phyloP scores from a whole-genome alignment of 176 grass and related monocot genomes.

The Eragrostis curvula region DNA sequence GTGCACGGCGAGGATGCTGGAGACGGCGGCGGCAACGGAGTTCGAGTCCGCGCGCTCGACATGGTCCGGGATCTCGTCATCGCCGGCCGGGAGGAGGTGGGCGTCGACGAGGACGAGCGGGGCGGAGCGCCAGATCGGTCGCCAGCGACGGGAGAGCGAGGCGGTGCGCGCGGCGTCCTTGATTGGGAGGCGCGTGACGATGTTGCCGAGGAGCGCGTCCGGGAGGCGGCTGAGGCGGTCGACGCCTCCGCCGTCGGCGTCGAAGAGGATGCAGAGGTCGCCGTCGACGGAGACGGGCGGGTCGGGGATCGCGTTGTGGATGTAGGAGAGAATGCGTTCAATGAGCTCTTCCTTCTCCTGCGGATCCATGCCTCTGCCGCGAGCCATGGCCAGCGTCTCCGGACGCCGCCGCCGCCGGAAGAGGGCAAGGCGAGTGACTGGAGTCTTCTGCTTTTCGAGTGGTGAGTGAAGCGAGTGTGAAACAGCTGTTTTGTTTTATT shows the following conservation, averaged over 20 bases:
- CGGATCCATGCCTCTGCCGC: too few species aligned
- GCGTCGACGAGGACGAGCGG: slow-evolving; percentile 11
- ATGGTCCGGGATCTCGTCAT: not conserved
- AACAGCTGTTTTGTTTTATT: too few species aligned
- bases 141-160: slow-evolving; percentile 37
- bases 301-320: slow-evolving; percentile 12
- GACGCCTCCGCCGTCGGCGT: not conserved
- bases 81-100: not conserved
- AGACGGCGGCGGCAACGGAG: not conserved
- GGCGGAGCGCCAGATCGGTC: slow-evolving; percentile 7
- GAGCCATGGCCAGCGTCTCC: too few species aligned
- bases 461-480: too few species aligned
- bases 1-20: slow-evolving; percentile 33
- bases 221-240: slow-evolving; percentile 37
- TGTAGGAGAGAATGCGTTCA: not conserved
- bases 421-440: too few species aligned
- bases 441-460: too few species aligned
- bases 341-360: too few species aligned
- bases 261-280: slow-evolving; percentile 7
- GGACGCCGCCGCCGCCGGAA: too few species aligned
- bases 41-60: slow-evolving; percentile 7
- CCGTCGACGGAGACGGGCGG: not conserved
- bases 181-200: slow-evolving; percentile 27
- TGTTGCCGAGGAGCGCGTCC: not conserved
- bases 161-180: slow-evolving; percentile 12